Evolutionary conservation across 1,139 yeast genomes (phyloP), one percentile per base, ranked within the genome.

Genomic region (Blastobotrys capitulatus): DNA sequence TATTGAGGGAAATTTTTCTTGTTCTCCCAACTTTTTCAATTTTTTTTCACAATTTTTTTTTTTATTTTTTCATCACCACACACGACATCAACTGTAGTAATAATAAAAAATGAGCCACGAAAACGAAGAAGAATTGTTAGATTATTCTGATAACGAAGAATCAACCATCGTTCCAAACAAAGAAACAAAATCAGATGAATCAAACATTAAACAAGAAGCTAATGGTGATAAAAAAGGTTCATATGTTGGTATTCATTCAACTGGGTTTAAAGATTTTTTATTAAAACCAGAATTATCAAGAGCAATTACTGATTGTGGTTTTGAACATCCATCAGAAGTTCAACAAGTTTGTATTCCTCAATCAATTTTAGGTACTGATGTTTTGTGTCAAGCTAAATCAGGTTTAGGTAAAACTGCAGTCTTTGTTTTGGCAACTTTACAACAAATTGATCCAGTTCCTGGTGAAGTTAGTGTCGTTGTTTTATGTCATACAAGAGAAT

Each of bases 341-440:
- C 98, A 92, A 77, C 98, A 92, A 76, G 94, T 89, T 63, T 88
- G 97, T 74, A 92, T 92, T 66, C 98, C 98, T 52, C 98, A 92
- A 75, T 87, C 97, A 51, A 89, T 92, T 65, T 85, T 92, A 64
- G 98, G 98, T 68, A 90, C 96, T 57, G 98, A 92, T 67, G 97
- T 92, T 54, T 76, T 92, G 60, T 92, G 98, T 76, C 98, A 92
- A 77, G 98, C 98, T 71, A 92, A 92, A 77, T 92, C 98, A 44
- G 98, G 98, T 83, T 79, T 92, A 62, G 98, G 98, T 83, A 92
- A 92, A 73, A 92, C 98, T 52, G 98, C 98, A 47, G 98, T 92
- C 54, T 92, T 92, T 63, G 97, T 92, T 52, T 78, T 92, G 65
- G 88, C 97, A 25, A 90, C 98, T 53, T 79, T 92, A 67, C 97